A percentile compares a stretch with the other conserved stretches of the same genome.
Evolutionary conservation across 345 rosid species (phyloP).

Genomic region (Syzygium oleosum): DNA sequence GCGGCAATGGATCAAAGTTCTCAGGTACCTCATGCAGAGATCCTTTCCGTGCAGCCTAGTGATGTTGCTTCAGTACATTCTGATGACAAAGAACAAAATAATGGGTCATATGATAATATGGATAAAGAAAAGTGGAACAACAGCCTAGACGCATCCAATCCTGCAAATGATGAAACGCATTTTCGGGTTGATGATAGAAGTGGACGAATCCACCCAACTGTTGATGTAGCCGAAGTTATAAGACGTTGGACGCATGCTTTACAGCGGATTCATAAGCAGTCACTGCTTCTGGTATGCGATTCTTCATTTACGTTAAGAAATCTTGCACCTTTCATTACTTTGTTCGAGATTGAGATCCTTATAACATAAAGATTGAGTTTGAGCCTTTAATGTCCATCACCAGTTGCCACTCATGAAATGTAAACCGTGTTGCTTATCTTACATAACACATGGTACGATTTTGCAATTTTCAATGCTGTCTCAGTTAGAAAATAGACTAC

Average conservation of each 20-base stretch:
- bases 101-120: slow-evolving; percentile 31
- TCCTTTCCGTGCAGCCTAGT: slow-evolving; percentile 44
- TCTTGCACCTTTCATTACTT: background rate
- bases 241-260: slow-evolving; percentile 99
- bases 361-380: background rate
- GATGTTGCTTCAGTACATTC: slow-evolving; percentile 28
- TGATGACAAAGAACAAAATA: slow-evolving; percentile 68
- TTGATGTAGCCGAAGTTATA: slow-evolving; percentile 95
- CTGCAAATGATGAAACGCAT: slow-evolving; percentile 56
- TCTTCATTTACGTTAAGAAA: background rate
- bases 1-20: slow-evolving; percentile 99
- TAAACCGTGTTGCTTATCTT: background rate
- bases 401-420: background rate
- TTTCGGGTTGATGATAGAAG: slow-evolving; percentile 80
- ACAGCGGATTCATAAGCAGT: slow-evolving; percentile 96
- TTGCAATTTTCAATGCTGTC: background rate
- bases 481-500: background rate
- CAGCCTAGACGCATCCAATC: slow-evolving; percentile 32
- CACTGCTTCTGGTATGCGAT: slow-evolving; percentile 80
- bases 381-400: background rate
- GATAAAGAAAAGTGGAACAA: slow-evolving; percentile 31
- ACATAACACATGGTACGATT: background rate
- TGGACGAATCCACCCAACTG: slow-evolving; percentile 80
- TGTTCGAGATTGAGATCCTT: background rate
- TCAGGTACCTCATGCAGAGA: slow-evolving; percentile 66